Base-by-base conservation (phyloP, 192 early-diverging fungal species). In the Rhizophagus prolifer region DNA sequence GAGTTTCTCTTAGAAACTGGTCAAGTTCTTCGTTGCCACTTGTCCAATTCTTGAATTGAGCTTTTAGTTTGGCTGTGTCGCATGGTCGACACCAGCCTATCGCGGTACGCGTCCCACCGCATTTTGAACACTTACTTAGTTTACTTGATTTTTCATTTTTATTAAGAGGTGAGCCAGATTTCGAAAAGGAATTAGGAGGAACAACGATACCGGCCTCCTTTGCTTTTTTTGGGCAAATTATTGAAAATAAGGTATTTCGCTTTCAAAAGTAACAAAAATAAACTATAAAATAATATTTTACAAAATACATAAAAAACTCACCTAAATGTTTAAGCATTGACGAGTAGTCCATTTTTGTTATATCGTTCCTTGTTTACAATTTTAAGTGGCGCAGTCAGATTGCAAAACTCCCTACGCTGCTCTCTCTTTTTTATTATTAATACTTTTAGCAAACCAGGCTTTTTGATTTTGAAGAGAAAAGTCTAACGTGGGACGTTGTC, bases 81-180 rank as follows among this genome's bases (percentile, higher is more conserved):
- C 72, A 74, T 2, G 72, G 72, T 44, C 38, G 28, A 60, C 72
- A 74, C 72, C 72, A 74, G 0, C 72, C 72, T 4, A 74, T 74
- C 28, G 59, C 16, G 2, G 34, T 62, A 19, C 72, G 72, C 2
- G 60, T 12, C 13, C 62, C 47, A 23, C 60, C 60, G 41, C 72
- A 74, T 63, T 59, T 59, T 25, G 58, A 5, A 41, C 72, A 74
- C 38, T 50, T 59, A 23, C 60, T 74, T 9, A 63, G 10, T 73
- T n/a, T 23, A 70, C 44, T 70, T 44, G 63, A 31, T n/a, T 16
- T 25, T 62, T 12, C 13, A 26, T 10, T 28, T 63, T 10, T 34
- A 38, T 12, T 44, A n/a, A 19, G 34, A 44, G 41, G 19, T 5
- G 59, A n/a, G 14, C 47, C 25, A 21, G 72, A 10, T 61, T 59